Conservation (phyloP, 2,329 filamentous ascomycete genomes). For the Colletotrichum caudatum region DNA sequence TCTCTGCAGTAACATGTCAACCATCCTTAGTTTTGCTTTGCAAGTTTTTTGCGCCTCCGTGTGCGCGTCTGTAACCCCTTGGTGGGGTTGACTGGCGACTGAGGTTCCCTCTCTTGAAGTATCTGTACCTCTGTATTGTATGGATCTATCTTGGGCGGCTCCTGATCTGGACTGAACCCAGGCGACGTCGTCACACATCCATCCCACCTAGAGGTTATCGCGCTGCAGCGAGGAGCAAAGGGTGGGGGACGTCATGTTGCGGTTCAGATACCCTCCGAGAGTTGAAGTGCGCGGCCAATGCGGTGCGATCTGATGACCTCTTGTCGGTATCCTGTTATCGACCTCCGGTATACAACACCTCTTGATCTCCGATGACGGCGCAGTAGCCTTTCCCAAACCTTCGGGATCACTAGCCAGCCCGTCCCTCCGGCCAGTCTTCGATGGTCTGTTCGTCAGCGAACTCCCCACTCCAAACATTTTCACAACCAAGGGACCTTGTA, state of each 20-base stretch:
- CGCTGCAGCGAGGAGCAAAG: constrained; percentile 36
- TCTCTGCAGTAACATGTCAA: constrained; percentile 15
- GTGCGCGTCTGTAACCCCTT: constrained; percentile 29
- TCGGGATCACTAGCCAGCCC: constrained; percentile 33
- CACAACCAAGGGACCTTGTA: constrained; percentile 35
- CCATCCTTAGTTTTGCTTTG: constrained; percentile 20
- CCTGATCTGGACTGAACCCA: constrained; percentile 16
- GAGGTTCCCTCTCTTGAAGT: constrained; percentile 19
- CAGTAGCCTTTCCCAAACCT: constrained; percentile 32
- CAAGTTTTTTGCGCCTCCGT: constrained; percentile 32
- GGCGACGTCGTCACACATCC: constrained; percentile 30
- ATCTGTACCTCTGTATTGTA: constrained; percentile 33
- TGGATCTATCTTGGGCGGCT: constrained; percentile 7
- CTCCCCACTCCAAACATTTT: constrained; percentile 29
- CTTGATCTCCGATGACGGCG: constrained; percentile 35
- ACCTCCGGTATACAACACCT: constrained; percentile 35
- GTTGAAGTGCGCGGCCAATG: constrained; percentile 31
- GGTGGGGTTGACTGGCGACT: constrained; percentile 26
- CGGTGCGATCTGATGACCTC: constrained; percentile 29
- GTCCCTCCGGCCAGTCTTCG: constrained; percentile 36
- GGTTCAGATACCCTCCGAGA: constrained; percentile 11
- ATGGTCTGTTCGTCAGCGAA: constrained; percentile 36
- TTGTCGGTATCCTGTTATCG: constrained; percentile 39
- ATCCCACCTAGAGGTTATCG: constrained; percentile 24
- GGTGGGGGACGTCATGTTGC: constrained; percentile 32